Percentiles rank a stretch among this genome's conserved stretches.
Conservation (phyloP, 345 rosid species). For the Sonneratia caseolaris region DNA sequence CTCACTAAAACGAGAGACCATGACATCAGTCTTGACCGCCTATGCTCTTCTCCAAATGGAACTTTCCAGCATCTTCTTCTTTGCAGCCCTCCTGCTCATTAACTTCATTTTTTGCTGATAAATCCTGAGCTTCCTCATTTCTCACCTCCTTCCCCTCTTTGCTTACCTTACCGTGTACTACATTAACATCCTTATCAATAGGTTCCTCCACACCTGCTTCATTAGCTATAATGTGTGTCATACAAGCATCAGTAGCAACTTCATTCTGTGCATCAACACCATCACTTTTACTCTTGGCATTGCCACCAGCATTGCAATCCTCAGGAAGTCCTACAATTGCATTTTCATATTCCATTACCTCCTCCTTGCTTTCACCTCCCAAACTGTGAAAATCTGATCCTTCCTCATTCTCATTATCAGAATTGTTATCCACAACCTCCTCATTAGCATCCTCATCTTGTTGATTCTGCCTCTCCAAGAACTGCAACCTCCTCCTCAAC, state of each 20-base stretch:
- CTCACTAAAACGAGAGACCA: conserved; percentile 12
- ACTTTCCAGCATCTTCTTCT: conserved; percentile 4
- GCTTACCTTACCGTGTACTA: not conserved
- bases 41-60: conserved; percentile 5
- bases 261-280: conserved; percentile 6
- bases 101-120: not conserved
- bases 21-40: conserved; percentile 5
- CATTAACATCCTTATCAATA: not conserved
- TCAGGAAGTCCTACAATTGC: not conserved
- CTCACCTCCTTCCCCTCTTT: not conserved
- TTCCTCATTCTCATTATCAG: conserved; percentile 64
- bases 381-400: conserved; percentile 39
- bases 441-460: conserved; percentile 43
- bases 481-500: conserved; percentile 78
- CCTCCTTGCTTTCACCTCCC: conserved; percentile 15
- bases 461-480: conserved; percentile 59
- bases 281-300: not conserved
- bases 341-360: conserved; percentile 9
- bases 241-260: conserved; percentile 5
- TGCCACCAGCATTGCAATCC: not conserved
- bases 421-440: conserved; percentile 51
- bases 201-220: not conserved
- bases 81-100: not conserved
- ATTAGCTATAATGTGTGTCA: not conserved
- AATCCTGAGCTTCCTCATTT: conserved; percentile 7